Evolutionary conservation across 1,139 yeast species (phyloP).

Genomic region (Blastobotrys capitulatus): DNA sequence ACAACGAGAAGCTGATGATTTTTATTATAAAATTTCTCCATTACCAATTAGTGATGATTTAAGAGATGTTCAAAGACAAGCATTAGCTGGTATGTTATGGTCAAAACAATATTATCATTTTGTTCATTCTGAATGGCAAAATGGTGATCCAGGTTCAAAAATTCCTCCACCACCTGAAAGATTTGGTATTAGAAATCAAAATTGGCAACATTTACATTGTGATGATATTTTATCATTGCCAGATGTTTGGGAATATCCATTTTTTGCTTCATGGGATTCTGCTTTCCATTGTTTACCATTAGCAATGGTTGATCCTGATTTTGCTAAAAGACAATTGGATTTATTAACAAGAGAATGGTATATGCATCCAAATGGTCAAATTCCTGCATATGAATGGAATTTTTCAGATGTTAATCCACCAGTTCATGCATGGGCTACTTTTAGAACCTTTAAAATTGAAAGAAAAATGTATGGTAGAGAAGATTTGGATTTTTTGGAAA

Average conservation of each 20-base stretch:
- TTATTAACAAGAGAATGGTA: constrained; percentile 92
- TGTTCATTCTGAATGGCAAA: constrained; percentile 81
- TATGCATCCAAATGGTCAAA: constrained; percentile 98
- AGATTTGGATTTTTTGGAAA: constrained; percentile 80
- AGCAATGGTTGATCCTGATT: constrained; percentile 92
- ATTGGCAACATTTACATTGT: constrained; percentile 86
- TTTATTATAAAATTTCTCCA: constrained; percentile 87
- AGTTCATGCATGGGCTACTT: constrained; percentile 96
- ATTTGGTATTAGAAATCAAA: constrained; percentile 77
- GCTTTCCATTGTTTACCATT: constrained; percentile 94
- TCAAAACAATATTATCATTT: constrained; percentile 90
- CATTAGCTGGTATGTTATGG: constrained; percentile 93
- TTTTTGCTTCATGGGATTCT: constrained; percentile 97
- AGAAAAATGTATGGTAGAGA: constrained; percentile 78
- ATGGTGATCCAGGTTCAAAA: constrained; percentile 72
- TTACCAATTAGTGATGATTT: constrained; percentile 78
- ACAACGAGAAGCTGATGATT: constrained; percentile 88
- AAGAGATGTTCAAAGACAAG: constrained; percentile 86
- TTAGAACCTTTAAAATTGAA: constrained; percentile 84
- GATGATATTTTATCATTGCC: constrained; percentile 89
- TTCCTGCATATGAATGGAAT: constrained; percentile 98
- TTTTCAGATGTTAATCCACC: constrained; percentile 96
- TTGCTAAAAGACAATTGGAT: constrained; percentile 87
- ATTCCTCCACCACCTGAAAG: constrained; percentile 74
- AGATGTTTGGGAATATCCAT: constrained; percentile 96